phyloP scores from a whole-genome alignment of 345 rosid genomes.

The Brassica carinata region DNA sequence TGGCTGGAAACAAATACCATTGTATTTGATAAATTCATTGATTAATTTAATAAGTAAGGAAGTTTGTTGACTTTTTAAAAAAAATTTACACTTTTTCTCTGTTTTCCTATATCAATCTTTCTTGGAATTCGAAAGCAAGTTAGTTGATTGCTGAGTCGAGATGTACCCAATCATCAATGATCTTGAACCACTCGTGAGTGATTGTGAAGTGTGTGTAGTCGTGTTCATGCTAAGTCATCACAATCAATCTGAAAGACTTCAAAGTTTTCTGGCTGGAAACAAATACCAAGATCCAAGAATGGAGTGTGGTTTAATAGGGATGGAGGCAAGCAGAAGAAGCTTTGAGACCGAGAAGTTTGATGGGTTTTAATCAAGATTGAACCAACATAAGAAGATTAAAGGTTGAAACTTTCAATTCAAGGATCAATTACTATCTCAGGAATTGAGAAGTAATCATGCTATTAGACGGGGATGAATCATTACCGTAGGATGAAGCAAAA shows the following conservation, averaged over 20 bases:
- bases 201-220: neutral
- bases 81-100: neutral
- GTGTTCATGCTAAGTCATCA: neutral
- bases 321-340: neutral
- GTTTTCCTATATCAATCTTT: neutral
- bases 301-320: neutral
- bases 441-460: neutral
- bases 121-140: neutral
- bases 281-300: neutral
- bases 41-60: neutral
- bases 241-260: neutral
- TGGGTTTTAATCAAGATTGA: neutral
- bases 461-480: neutral
- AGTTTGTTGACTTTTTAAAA: neutral
- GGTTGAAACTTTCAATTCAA: neutral
- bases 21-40: neutral
- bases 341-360: neutral
- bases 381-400: neutral
- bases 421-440: neutral
- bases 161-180: neutral
- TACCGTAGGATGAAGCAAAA: neutral
- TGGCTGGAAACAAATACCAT: too few species aligned
- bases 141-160: neutral
- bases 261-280: neutral
- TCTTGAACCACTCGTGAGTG: neutral